Evolutionary conservation across 805 yeast genomes (phyloP).

Genomic region (Myxozyma monticola): DNA sequence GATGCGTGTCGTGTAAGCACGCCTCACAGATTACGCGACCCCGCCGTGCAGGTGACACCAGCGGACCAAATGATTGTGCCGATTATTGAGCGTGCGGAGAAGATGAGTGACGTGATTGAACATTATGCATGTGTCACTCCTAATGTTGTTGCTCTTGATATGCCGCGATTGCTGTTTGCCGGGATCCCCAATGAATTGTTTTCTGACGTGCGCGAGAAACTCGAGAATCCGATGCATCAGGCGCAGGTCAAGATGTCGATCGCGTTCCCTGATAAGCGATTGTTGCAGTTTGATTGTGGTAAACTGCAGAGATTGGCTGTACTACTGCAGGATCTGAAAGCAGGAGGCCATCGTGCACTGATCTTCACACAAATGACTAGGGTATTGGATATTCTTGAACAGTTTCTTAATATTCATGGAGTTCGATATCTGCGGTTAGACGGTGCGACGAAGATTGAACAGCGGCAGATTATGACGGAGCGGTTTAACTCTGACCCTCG

Average conservation of each 20-base stretch:
- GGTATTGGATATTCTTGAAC: constrained; percentile 89
- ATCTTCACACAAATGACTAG: constrained; percentile 98
- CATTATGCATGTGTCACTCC: constrained; percentile 89
- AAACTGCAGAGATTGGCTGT: constrained; percentile 82
- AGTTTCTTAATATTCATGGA: constrained; percentile 90
- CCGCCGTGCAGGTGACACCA: constrained; percentile 5
- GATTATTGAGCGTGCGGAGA: constrained; percentile 38
- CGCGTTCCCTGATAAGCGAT: constrained; percentile 93
- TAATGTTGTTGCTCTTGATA: constrained; percentile 71
- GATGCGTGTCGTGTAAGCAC: background rate
- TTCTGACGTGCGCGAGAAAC: constrained; percentile 19
- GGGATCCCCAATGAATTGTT: constrained; percentile 36
- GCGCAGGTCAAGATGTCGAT: constrained; percentile 84
- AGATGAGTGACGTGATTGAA: constrained; percentile 56
- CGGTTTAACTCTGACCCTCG: constrained; percentile 82
- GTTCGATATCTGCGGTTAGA: constrained; percentile 91
- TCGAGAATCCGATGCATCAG: constrained; percentile 65
- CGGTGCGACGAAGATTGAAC: constrained; percentile 97
- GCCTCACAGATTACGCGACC: background rate
- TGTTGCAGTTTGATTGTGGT: constrained; percentile 95
- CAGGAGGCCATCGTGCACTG: constrained; percentile 88
- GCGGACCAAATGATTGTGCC: constrained; percentile 18
- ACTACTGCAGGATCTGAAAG: constrained; percentile 71
- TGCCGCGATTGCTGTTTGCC: constrained; percentile 41
- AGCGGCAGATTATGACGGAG: constrained; percentile 91